These are phyloP conservation scores for Musa schizocarpa DNA, from an alignment of 176 grass and related monocot species.

Conservation along the genomic window DNA sequence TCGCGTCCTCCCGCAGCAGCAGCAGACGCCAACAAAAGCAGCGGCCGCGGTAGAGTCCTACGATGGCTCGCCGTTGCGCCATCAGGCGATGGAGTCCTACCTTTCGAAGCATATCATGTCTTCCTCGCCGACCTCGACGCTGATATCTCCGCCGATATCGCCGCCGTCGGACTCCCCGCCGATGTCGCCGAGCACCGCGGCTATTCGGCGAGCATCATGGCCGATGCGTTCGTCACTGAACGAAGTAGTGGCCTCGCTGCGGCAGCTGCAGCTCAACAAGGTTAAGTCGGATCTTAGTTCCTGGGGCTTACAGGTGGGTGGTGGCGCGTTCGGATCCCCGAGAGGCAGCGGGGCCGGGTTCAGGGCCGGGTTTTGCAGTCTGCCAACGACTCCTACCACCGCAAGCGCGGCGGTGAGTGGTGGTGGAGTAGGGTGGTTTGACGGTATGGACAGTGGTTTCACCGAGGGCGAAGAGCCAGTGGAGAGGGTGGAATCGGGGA, in stretches of 20 bases:
- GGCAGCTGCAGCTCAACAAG: not conserved
- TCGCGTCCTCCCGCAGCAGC: constrained; percentile 11
- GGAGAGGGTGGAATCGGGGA: constrained; percentile 14
- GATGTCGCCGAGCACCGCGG: not conserved
- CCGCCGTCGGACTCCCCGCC: constrained; percentile 1
- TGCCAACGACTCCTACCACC: not conserved
- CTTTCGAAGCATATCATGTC: not conserved
- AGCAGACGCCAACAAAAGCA: not conserved
- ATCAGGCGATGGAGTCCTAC: constrained; percentile 9
- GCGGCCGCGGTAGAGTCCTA: not conserved
- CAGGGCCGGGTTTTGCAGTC: not conserved
- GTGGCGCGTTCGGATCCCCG: not conserved
- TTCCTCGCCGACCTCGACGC: not conserved
- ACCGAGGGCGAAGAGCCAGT: not conserved
- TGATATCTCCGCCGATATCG: not conserved
- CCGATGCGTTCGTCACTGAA: not conserved
- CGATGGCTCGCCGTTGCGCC: constrained; percentile 7
- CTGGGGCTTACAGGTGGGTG: not conserved
- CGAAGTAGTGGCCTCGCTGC: constrained; percentile 4
- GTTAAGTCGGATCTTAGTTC: not conserved
- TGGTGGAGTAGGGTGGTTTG: not conserved
- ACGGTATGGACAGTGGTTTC: not conserved
- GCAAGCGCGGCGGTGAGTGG: too few relatives aligned
- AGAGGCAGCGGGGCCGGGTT: not conserved
- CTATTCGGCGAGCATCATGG: not conserved